Conservation (phyloP, 176 grass and related monocot species). For the Stipa capillata region DNA sequence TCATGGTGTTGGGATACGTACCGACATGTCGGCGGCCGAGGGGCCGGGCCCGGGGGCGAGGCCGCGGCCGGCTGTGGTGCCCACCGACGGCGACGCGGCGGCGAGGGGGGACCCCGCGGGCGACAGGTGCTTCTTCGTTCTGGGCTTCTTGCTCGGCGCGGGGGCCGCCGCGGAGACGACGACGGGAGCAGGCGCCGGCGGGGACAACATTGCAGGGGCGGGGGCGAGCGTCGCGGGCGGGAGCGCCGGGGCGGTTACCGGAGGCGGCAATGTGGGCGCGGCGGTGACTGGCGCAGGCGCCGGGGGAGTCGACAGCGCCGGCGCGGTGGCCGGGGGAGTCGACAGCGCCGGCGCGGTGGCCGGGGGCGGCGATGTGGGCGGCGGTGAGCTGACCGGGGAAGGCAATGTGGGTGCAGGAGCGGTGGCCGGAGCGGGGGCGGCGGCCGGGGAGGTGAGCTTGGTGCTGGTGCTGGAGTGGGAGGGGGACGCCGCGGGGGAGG, state of each 20-base stretch:
- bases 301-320: neutral
- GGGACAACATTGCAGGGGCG: neutral
- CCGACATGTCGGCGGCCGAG: constrained; percentile 59
- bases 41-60: constrained; percentile 33
- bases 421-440: neutral
- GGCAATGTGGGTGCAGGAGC: constrained; percentile 26
- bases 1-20: constrained; percentile 10
- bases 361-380: neutral
- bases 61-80: too few species aligned
- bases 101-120: constrained; percentile 12
- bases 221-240: neutral
- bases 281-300: neutral
- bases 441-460: constrained; percentile 20
- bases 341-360: neutral
- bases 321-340: neutral
- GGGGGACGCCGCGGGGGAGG: constrained; percentile 17
- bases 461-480: constrained; percentile 14
- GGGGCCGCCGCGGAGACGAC: constrained; percentile 4
- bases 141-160: constrained; percentile 27
- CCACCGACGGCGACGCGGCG: neutral
- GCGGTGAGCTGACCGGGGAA: neutral
- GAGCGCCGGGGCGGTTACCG: neutral
- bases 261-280: neutral
- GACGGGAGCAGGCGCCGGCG: constrained; percentile 6
- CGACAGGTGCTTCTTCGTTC: constrained; percentile 1